A percentile compares a stretch with the other conserved stretches of the same genome.
phyloP scores from a whole-genome alignment of 2,329 filamentous ascomycete species.

The Colletotrichum zoysiae region DNA sequence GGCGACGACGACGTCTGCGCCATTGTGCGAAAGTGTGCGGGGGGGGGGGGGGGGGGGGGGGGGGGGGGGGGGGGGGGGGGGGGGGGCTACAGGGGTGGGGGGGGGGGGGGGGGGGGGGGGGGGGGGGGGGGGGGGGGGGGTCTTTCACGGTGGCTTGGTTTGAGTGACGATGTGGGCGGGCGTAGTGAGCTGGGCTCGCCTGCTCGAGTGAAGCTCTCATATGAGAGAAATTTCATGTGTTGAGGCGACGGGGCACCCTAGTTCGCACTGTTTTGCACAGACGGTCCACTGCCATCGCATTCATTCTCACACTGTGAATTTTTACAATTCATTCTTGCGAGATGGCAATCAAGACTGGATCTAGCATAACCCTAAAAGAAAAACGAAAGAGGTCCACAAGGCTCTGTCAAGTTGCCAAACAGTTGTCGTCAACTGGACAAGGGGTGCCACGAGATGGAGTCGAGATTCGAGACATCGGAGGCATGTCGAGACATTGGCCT shows the following conservation, averaged over 20 bases:
- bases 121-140: too few species aligned
- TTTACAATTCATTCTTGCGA: too few species aligned
- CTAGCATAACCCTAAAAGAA: too few species aligned
- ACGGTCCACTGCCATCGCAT: neutral
- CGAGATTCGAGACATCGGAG: constrained; percentile 2
- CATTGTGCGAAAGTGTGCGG: constrained; percentile 3
- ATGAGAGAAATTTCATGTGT: constrained; percentile 19
- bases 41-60: too few species aligned
- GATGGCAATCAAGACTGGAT: neutral
- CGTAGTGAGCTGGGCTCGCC: constrained; percentile 8
- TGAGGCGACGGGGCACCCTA: neutral
- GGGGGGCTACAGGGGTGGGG: too few species aligned
- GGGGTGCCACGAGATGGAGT: neutral
- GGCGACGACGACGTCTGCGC: constrained; percentile 22
- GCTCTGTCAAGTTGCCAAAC: neutral
- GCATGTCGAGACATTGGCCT: constrained; percentile 11
- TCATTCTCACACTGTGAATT: neutral
- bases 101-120: too few species aligned
- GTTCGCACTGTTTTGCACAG: neutral
- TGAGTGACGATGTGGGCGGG: neutral
- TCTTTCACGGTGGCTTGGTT: neutral
- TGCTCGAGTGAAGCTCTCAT: constrained; percentile 1
- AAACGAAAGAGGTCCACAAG: neutral
- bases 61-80: too few species aligned
- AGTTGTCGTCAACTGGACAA: neutral